Evolutionary conservation across 352 stramenopile genomes (phyloP), one percentile per base, ranked within the genome.

Genomic region (Thraustochytrium sp.): DNA sequence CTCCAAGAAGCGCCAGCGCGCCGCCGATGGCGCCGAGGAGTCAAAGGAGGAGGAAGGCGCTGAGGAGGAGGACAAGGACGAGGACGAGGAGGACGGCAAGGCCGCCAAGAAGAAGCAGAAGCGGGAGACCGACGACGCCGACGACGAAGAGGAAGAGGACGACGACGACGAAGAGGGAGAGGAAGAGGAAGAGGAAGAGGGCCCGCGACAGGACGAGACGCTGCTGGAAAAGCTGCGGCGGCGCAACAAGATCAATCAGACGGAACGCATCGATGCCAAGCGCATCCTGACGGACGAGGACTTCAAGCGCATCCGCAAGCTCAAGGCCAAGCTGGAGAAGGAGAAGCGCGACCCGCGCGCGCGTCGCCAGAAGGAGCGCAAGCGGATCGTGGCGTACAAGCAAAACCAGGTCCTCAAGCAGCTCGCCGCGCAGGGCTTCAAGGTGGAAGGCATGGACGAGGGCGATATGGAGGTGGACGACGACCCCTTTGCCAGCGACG

Each of bases 191-290:
- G 76, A 72, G 8, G 44, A 76, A 13, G 38, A 76, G 34, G 38
- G n/a, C 40, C 9, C 34, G 9, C 8, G 34, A 42, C 26, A 31
- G 21, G 42, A 82, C 31, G 85, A 31, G 13, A 89, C 88, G 18
- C 89, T 90, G 75, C 86, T 92, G 63, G 34, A 82, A 40, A 68
- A 63, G 78, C 36, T 84, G 37, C 37, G 62, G 8, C 74, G 44
- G 76, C 72, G n/a, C n/a, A n/a, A 48, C 46, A 82, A 86, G 74
- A 78, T 82, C 34, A 64, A 85, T n/a, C 91, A 95, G 86, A 92
- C 88, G 73, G 89, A 95, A 49, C 92, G 92, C 2, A 88, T 96
- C 54, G 97, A 96, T 54, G 95, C 94, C 2, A 95, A 99, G 63
- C 88, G 98, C 54, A 89, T 99, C 23, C 49, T 84, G 13, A 84